Conservation (phyloP, 257 asterid species). For the Verbena officinalis region DNA sequence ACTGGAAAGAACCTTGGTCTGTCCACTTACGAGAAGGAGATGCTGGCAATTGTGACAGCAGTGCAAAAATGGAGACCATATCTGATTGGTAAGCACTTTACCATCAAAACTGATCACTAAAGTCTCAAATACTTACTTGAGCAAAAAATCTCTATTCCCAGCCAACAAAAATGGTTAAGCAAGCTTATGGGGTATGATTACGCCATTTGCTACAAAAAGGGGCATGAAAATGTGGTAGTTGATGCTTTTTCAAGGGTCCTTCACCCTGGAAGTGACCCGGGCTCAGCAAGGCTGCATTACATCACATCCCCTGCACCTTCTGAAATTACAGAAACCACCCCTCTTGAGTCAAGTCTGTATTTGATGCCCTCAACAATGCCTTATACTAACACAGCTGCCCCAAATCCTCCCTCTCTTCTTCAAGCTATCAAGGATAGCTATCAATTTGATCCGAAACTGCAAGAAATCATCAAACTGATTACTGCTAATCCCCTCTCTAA, state of each 20-base stretch:
- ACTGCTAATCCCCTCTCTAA: neutral
- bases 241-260: conserved; percentile 19
- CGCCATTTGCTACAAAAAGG: neutral
- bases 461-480: neutral
- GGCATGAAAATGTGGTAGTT: neutral
- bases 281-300: too few species aligned
- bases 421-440: too few species aligned
- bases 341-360: too few species aligned
- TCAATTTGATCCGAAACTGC: neutral
- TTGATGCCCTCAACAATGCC: too few species aligned
- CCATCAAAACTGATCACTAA: neutral
- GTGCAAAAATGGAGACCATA: conserved; percentile 13
- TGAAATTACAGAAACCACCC: too few species aligned
- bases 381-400: too few species aligned
- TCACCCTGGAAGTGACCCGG: neutral
- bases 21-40: too few species aligned
- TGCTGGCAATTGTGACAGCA: neutral
- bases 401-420: too few species aligned
- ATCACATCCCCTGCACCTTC: neutral
- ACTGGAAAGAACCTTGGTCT: too few species aligned
- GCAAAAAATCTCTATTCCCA: neutral
- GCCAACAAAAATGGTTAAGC: conserved; percentile 5
- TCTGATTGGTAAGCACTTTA: neutral
- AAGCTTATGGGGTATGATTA: conserved; percentile 21
- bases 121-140: neutral